Conservation (phyloP, 2,329 filamentous ascomycete genomes). For the Bimuria novae-zelandiae region DNA sequence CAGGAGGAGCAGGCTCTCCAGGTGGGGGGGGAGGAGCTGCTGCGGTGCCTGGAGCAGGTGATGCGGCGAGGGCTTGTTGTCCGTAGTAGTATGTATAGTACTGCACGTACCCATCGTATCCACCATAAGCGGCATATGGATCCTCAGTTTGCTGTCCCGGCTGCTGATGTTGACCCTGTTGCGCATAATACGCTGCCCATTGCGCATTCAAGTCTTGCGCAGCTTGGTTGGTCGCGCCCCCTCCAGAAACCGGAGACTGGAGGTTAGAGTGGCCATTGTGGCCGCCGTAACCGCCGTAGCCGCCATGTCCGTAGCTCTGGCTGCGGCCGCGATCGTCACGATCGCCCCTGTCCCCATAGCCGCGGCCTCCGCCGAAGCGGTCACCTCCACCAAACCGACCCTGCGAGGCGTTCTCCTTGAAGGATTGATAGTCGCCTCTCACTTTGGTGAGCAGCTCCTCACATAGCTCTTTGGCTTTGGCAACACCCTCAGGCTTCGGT, state of each 20-base stretch:
- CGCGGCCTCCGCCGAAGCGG: constrained; percentile 39
- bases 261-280: constrained; percentile 34
- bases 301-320: constrained; percentile 48
- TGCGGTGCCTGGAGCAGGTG: constrained; percentile 33
- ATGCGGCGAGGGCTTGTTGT: constrained; percentile 31
- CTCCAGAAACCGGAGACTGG: constrained; percentile 48
- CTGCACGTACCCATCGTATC: constrained; percentile 56
- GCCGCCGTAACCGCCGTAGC: constrained; percentile 26
- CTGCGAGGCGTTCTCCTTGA: constrained; percentile 66
- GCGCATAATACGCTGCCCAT: constrained; percentile 66
- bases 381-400: constrained; percentile 51
- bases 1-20: constrained; percentile 33
- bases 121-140: constrained; percentile 64
- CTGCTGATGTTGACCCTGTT: constrained; percentile 73
- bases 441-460: constrained; percentile 87
- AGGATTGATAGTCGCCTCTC: constrained; percentile 83
- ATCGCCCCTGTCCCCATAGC: constrained; percentile 46
- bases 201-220: constrained; percentile 75
- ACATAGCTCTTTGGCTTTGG: constrained; percentile 85
- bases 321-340: constrained; percentile 49
- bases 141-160: constrained; percentile 61
- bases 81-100: constrained; percentile 38
- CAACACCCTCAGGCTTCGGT: constrained; percentile 83
- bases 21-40: constrained; percentile 39
- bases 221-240: constrained; percentile 46